phyloP scores from a whole-genome alignment of 2,329 filamentous ascomycete genomes.

The Exophiala mesophila region DNA sequence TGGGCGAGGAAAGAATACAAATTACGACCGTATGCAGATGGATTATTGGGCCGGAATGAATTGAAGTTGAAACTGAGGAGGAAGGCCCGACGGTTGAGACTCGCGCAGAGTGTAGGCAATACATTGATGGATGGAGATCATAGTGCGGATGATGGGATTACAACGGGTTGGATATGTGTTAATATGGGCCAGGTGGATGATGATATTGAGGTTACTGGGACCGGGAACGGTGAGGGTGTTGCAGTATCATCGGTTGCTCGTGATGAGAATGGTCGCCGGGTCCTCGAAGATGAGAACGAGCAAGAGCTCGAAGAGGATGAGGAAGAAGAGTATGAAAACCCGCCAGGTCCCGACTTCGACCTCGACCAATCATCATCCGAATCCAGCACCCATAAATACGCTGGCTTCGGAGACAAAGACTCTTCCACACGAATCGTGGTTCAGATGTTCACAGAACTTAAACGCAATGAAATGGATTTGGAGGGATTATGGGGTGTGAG shows the following conservation, averaged over 20 bases:
- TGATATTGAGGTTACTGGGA: slow-evolving; percentile 2
- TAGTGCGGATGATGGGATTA: slow-evolving; percentile 76
- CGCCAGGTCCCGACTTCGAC: slow-evolving; percentile 35
- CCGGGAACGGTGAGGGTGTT: too few relatives aligned
- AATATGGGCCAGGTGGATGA: slow-evolving; percentile 66
- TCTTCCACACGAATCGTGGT: slow-evolving; percentile 61
- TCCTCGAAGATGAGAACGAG: neutral
- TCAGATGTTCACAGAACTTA: slow-evolving; percentile 68
- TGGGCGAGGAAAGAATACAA: slow-evolving; percentile 73
- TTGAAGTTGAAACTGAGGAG: slow-evolving; percentile 80
- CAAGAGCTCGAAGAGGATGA: slow-evolving; percentile 26
- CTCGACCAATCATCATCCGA: too few relatives aligned
- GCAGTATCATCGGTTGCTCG: too few relatives aligned
- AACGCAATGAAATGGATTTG: slow-evolving; percentile 61
- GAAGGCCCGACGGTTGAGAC: slow-evolving; percentile 72
- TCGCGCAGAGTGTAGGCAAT: slow-evolving; percentile 68
- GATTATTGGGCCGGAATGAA: slow-evolving; percentile 82
- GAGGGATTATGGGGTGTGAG: slow-evolving; percentile 57
- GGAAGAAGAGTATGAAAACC: slow-evolving; percentile 31
- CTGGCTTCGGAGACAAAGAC: slow-evolving; percentile 67
- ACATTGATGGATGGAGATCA: slow-evolving; percentile 49
- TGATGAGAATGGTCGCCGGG: too few relatives aligned
- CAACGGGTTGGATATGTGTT: slow-evolving; percentile 94
- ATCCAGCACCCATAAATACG: slow-evolving; percentile 51
- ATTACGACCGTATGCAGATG: slow-evolving; percentile 74